A percentile compares a stretch with the other conserved stretches of the same genome.
These are phyloP conservation scores for Rhodosporidiobolus sp. DNA, from an alignment of 768 basidiomycete genomes.

Conservation along the genomic window DNA sequence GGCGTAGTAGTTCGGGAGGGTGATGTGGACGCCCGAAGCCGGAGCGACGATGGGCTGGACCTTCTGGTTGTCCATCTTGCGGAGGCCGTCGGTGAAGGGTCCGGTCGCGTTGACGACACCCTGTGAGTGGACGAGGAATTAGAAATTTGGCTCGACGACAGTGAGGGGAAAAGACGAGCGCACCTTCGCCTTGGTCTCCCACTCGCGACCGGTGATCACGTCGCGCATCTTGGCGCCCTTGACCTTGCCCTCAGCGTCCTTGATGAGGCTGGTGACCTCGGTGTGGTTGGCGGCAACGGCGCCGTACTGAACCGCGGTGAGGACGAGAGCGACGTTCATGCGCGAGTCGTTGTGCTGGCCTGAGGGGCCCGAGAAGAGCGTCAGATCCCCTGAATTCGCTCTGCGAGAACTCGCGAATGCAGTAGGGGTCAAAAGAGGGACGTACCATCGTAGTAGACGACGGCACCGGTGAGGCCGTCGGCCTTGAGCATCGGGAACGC, in stretches of 20 bases:
- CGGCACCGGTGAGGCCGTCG: constrained; percentile 84
- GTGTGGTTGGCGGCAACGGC: constrained; percentile 84
- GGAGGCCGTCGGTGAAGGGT: constrained; percentile 81
- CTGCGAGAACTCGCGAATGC: not conserved
- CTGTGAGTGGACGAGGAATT: constrained; percentile 50
- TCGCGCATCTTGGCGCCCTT: constrained; percentile 78
- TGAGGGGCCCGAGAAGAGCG: constrained; percentile 45
- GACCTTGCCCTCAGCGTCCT: constrained; percentile 55
- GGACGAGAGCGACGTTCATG: constrained; percentile 93
- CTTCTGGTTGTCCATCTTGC: constrained; percentile 65
- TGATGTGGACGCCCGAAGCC: constrained; percentile 91
- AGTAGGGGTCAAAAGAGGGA: not conserved
- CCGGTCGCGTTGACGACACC: constrained; percentile 97
- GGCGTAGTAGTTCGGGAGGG: constrained; percentile 93
- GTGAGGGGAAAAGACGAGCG: constrained; percentile 5
- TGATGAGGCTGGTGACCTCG: constrained; percentile 74
- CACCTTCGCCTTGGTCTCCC: constrained; percentile 76
- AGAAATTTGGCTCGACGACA: not conserved
- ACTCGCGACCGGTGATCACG: constrained; percentile 75
- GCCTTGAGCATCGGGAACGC: constrained; percentile 94
- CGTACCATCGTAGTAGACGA: constrained; percentile 94
- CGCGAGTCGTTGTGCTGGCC: constrained; percentile 97
- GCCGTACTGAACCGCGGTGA: constrained; percentile 90
- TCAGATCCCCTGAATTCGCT: not conserved
- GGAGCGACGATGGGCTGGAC: constrained; percentile 79